Percentiles rank a stretch among this genome's conserved stretches.
These are phyloP conservation scores for Erodium moschatum DNA, from an alignment of 441 rosid species.

Conservation along the genomic window DNA sequence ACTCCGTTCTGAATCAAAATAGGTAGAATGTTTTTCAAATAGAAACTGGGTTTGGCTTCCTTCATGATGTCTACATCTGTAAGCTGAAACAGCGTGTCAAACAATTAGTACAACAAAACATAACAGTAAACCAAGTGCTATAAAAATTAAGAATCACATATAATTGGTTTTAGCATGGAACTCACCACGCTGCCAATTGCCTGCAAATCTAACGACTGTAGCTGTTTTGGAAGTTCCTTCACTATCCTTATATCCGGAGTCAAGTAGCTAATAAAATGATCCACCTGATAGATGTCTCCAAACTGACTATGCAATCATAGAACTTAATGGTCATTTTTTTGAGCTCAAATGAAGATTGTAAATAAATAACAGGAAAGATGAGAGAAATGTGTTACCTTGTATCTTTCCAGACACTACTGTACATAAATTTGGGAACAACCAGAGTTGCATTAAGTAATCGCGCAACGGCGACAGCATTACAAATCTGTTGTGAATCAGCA, in stretches of 20 bases:
- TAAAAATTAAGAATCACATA: neutral
- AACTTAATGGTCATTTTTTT: conserved; percentile 24
- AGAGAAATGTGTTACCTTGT: conserved; percentile 48
- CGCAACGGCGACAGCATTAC: conserved; percentile 85
- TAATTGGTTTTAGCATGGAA: conserved; percentile 17
- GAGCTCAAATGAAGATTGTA: conserved; percentile 12
- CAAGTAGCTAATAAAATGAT: conserved; percentile 68
- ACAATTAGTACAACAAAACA: conserved; percentile 16
- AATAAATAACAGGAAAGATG: conserved; percentile 5
- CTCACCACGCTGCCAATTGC: conserved; percentile 87
- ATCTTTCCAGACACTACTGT: conserved; percentile 93
- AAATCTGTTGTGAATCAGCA: conserved; percentile 43
- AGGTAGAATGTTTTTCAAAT: conserved; percentile 76
- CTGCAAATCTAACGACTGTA: conserved; percentile 71
- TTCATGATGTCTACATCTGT: conserved; percentile 65
- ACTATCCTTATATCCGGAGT: conserved; percentile 75
- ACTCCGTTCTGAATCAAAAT: conserved; percentile 61
- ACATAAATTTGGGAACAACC: conserved; percentile 81
- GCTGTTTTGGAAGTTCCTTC: conserved; percentile 71
- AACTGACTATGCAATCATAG: conserved; percentile 57
- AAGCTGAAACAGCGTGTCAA: conserved; percentile 37
- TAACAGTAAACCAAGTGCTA: neutral
- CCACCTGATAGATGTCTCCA: conserved; percentile 80
- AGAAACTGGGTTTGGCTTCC: conserved; percentile 83
- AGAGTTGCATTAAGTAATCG: conserved; percentile 82